Base-by-base conservation (phyloP, 371 early-diverging fungal species). In the Basidiobolus meristosporus region DNA sequence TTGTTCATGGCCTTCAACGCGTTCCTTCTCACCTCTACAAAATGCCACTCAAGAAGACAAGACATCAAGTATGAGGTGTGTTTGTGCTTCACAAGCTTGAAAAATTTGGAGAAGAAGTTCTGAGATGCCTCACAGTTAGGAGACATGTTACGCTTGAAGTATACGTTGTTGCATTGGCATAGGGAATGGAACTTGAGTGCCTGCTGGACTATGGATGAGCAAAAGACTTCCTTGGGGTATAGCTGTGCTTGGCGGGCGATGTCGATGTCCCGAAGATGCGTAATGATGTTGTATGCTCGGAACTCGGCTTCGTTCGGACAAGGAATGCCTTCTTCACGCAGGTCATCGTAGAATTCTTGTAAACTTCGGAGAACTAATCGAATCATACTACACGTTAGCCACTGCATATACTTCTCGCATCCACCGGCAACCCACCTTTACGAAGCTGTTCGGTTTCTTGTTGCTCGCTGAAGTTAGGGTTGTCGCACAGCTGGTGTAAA, bases 371-470 rank as follows among this genome's bases (percentile, higher is more conserved):
- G 57, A 0, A 78, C 86, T 72, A 44, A 22, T 20, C 7, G 14
- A 3, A 16, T n/a, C 26, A 20, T 43, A 19, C 29, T 37, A 19
- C 15, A 7, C 4, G n/a, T n/a, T n/a, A n/a, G n/a, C n/a, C n/a
- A n/a, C n/a, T n/a, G n/a, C n/a, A n/a, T n/a, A n/a, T n/a, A n/a
- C n/a, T n/a, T n/a, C n/a, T n/a, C n/a, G n/a, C n/a, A n/a, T n/a
- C n/a, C n/a, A n/a, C n/a, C n/a, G n/a, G n/a, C n/a, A 30, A 20
- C 46, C 38, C 53, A 72, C 84, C 82, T 65, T 89, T 90, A 31
- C 75, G 54, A 42, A 89, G 60, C 50, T 90, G 90, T 42, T 92
- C 90, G 51, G 65, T 68, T 46, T 91, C 90, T 53, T 84, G 87
- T 44, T 82, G 77, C 38, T 68, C 60, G 33, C 72, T 77, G 41